phyloP scores from a whole-genome alignment of 495 filamentous ascomycete species.

The Glarea lozoyensis region DNA sequence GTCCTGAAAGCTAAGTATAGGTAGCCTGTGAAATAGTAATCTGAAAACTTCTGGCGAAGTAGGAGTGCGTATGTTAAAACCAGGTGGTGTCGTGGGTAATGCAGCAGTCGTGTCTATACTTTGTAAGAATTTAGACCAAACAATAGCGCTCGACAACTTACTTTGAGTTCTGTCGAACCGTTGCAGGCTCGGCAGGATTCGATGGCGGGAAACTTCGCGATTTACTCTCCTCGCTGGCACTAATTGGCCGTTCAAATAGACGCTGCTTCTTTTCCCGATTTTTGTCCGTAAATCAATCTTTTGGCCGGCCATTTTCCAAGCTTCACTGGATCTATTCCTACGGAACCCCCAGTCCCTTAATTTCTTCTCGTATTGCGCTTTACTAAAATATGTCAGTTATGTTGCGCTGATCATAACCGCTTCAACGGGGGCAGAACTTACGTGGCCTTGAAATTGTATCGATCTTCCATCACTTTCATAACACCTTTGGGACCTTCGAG shows the following conservation, averaged over 20 bases:
- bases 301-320: constrained; percentile 14
- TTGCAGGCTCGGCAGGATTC: background rate
- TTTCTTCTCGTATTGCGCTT: constrained; percentile 19
- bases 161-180: constrained; percentile 2
- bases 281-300: constrained; percentile 9
- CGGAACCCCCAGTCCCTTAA: constrained; percentile 17
- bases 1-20: background rate
- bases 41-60: background rate
- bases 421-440: constrained; percentile 3
- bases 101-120: constrained; percentile 5
- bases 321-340: constrained; percentile 11
- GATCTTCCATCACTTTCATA: constrained; percentile 6
- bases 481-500: background rate
- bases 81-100: constrained; percentile 8
- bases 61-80: constrained; percentile 12
- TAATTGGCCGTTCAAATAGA: constrained; percentile 3
- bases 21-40: background rate
- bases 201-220: constrained; percentile 16
- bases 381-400: constrained; percentile 10
- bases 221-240: constrained; percentile 8
- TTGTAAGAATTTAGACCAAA: background rate
- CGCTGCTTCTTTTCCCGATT: constrained; percentile 11
- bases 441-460: constrained; percentile 9
- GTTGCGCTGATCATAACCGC: background rate
- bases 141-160: background rate